Conservation (phyloP, 2,329 filamentous ascomycete genomes). For the Penicillium sclerotigenum region DNA sequence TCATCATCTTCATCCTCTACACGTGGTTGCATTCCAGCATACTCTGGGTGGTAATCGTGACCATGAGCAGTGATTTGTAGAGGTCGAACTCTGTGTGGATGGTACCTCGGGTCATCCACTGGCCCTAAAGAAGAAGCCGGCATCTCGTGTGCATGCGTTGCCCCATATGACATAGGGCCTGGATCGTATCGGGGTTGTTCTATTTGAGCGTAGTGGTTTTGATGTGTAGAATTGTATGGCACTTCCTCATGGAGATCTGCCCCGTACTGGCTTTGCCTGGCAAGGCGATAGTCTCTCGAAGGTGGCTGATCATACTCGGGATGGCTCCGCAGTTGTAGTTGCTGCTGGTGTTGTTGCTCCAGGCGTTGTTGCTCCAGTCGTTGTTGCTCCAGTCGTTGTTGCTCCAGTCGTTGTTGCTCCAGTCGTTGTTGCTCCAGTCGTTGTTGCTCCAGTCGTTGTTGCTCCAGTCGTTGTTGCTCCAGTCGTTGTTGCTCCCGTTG, state of each 20-base stretch:
- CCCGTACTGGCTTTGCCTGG: conserved; percentile 20
- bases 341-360: conserved; percentile 3
- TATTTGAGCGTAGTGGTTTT: conserved; percentile 20
- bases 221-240: conserved; percentile 15
- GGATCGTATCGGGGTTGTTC: conserved; percentile 26
- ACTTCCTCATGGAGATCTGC: conserved; percentile 12
- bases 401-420: background rate
- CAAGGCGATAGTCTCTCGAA: conserved; percentile 23
- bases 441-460: background rate
- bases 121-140: conserved; percentile 15
- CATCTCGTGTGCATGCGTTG: conserved; percentile 19
- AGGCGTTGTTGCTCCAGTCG: background rate
- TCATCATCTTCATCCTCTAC: conserved; percentile 47
- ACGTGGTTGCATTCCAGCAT: conserved; percentile 47
- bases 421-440: background rate
- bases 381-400: background rate
- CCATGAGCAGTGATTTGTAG: conserved; percentile 24
- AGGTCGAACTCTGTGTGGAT: conserved; percentile 24
- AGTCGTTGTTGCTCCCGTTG: background rate
- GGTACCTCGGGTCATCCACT: conserved; percentile 25
- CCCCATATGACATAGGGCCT: conserved; percentile 23
- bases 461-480: background rate
- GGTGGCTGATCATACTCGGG: conserved; percentile 27
- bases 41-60: conserved; percentile 36
- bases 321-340: conserved; percentile 21